These are phyloP conservation scores for Talaromyces funiculosus DNA, from an alignment of 2,329 filamentous ascomycete genomes.

Conservation along the genomic window DNA sequence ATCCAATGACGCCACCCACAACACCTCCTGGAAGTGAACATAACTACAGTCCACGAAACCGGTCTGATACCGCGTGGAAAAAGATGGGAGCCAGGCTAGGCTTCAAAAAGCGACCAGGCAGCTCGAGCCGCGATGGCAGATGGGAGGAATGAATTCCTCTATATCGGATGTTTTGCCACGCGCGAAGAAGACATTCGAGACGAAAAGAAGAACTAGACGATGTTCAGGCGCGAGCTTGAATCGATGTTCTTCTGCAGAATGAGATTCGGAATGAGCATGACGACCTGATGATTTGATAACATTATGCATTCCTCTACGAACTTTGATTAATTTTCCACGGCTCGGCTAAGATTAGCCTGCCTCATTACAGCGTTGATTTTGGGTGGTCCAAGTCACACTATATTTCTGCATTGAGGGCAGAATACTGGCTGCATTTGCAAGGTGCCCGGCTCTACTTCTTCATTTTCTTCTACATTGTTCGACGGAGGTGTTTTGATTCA, in stretches of 20 bases:
- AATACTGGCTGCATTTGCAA: constrained; percentile 8
- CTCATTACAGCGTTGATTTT: background rate
- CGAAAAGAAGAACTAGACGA: too few species aligned
- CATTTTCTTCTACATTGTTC: background rate
- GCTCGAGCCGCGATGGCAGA: constrained; percentile 22
- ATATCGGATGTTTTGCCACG: background rate
- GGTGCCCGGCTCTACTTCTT: background rate
- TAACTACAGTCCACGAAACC: constrained; percentile 32
- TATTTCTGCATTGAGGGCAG: constrained; percentile 1
- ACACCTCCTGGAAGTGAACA: constrained; percentile 45
- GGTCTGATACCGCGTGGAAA: constrained; percentile 47
- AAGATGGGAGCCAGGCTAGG: constrained; percentile 49
- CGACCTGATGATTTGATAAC: constrained; percentile 1
- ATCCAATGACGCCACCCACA: constrained; percentile 48
- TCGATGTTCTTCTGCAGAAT: background rate
- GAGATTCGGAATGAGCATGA: background rate
- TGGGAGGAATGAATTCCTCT: constrained; percentile 14
- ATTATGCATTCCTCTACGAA: constrained; percentile 2
- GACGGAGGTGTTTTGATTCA: constrained; percentile 2
- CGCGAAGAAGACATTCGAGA: background rate
- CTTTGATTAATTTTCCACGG: background rate
- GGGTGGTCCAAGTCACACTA: background rate
- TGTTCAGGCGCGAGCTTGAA: background rate
- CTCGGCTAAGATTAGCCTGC: background rate
- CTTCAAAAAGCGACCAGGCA: constrained; percentile 31